These are phyloP conservation scores for Vigna nakashimae DNA, from an alignment of 306 rosid species.

Conservation along the genomic window DNA sequence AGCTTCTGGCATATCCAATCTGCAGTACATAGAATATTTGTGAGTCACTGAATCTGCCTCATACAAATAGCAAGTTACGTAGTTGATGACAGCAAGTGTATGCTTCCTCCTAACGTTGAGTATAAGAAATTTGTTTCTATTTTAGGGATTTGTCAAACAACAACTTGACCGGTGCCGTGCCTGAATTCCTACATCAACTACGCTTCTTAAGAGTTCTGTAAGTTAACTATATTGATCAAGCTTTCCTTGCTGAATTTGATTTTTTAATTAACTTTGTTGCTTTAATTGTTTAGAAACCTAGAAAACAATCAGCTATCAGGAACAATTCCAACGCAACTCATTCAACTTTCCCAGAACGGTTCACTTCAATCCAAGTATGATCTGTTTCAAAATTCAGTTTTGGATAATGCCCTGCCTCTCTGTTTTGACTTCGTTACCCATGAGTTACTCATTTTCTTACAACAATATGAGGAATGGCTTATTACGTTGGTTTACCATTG, in stretches of 20 bases:
- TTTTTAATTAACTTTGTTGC: conserved; percentile 10
- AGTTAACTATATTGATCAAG: conserved; percentile 33
- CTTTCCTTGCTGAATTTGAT: not conserved
- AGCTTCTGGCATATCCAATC: conserved; percentile 43
- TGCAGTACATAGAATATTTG: conserved; percentile 48
- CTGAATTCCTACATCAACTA: conserved; percentile 44
- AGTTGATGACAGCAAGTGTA: conserved; percentile 7
- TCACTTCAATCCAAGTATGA: conserved; percentile 44
- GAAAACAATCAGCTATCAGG: conserved; percentile 54
- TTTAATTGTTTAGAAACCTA: conserved; percentile 42
- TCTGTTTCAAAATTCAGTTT: conserved; percentile 23
- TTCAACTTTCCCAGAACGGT: conserved; percentile 31
- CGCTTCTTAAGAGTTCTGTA: conserved; percentile 47
- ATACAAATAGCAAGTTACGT: not conserved
- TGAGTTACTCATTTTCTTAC: conserved; percentile 1
- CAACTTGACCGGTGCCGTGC: conserved; percentile 46
- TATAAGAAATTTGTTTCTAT: not conserved
- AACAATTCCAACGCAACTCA: conserved; percentile 45
- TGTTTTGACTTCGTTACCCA: conserved; percentile 8
- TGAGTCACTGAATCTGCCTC: conserved; percentile 42
- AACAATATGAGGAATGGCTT: not conserved
- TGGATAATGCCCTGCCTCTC: conserved; percentile 2
- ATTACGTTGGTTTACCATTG: not conserved
- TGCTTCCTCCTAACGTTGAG: conserved; percentile 1
- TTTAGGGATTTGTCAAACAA: conserved; percentile 56